A percentile compares a stretch with the other conserved stretches of the same genome.
phyloP scores from a whole-genome alignment of 805 yeast species.

The Suhomyces faveliae region DNA sequence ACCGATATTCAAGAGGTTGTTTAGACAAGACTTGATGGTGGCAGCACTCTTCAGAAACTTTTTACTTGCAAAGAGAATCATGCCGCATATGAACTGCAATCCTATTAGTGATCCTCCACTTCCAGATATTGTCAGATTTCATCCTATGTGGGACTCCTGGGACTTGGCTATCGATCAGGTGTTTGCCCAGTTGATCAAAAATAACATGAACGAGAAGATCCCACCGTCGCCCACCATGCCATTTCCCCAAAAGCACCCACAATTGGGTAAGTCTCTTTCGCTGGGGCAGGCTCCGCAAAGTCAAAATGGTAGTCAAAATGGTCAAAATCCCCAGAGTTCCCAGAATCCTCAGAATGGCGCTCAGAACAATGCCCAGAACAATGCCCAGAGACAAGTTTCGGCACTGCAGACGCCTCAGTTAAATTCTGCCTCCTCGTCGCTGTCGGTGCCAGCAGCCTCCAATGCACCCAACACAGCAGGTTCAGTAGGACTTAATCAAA shows the following conservation, averaged over 20 bases:
- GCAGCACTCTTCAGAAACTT: conserved; percentile 95
- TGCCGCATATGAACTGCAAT: conserved; percentile 91
- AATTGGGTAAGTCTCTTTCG: background rate
- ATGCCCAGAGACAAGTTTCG: background rate
- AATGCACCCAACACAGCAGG: conserved; percentile 4
- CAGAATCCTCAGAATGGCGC: too few relatives aligned
- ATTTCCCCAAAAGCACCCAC: conserved; percentile 7
- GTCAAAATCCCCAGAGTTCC: background rate
- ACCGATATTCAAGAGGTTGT: conserved; percentile 82
- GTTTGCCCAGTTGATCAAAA: conserved; percentile 62
- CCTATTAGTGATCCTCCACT: conserved; percentile 92
- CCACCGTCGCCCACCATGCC: conserved; percentile 2
- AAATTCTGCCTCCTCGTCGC: background rate
- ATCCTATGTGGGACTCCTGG: conserved; percentile 98
- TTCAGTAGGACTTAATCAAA: conserved; percentile 13
- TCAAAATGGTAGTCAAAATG: background rate
- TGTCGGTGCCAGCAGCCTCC: background rate
- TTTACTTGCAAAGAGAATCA: conserved; percentile 83
- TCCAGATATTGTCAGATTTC: conserved; percentile 77
- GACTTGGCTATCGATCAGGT: conserved; percentile 96
- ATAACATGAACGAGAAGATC: conserved; percentile 16
- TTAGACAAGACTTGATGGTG: conserved; percentile 93
- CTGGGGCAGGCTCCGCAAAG: background rate
- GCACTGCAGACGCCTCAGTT: background rate
- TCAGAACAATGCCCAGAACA: too few relatives aligned